Conservation (phyloP, 2,329 filamentous ascomycete genomes). For the Pseudonectria foliicola region DNA sequence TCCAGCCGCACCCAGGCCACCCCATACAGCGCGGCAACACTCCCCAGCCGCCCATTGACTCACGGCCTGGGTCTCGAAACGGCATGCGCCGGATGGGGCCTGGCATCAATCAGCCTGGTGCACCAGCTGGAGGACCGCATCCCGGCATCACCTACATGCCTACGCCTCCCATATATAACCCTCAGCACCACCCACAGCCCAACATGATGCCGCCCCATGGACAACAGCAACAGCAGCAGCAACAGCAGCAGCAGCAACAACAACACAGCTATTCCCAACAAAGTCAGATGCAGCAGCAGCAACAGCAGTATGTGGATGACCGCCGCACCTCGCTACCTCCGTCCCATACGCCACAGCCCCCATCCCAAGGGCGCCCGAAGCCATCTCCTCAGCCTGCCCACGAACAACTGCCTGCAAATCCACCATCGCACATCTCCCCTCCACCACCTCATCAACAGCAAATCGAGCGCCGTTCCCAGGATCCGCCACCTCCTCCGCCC, state of each 20-base stretch:
- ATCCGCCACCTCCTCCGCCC: slow-evolving; percentile 46
- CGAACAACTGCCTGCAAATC: slow-evolving; percentile 42
- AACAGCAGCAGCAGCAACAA: slow-evolving; percentile 14
- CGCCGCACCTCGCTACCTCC: slow-evolving; percentile 68
- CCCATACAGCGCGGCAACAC: slow-evolving; percentile 62
- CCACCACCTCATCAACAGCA: slow-evolving; percentile 41
- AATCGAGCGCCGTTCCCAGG: slow-evolving; percentile 36
- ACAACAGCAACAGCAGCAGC: slow-evolving; percentile 11
- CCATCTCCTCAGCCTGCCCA: slow-evolving; percentile 52
- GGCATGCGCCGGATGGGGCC: slow-evolving; percentile 69
- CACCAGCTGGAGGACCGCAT: slow-evolving; percentile 49
- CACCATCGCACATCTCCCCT: slow-evolving; percentile 43
- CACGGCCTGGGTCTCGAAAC: slow-evolving; percentile 65
- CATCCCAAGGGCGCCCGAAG: slow-evolving; percentile 45
- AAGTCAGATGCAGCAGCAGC: slow-evolving; percentile 38
- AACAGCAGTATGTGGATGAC: slow-evolving; percentile 70
- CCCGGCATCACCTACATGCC: slow-evolving; percentile 74
- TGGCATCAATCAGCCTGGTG: slow-evolving; percentile 60
- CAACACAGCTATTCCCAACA: slow-evolving; percentile 21
- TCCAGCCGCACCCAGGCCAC: slow-evolving; percentile 39
- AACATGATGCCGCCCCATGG: slow-evolving; percentile 17
- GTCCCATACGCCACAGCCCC: slow-evolving; percentile 52
- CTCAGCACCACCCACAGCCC: slow-evolving; percentile 28
- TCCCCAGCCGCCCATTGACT: slow-evolving; percentile 67
- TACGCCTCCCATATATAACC: slow-evolving; percentile 79